These are phyloP conservation scores for Adansonia rubrostipa DNA, from an alignment of 441 rosid genomes.

Conservation along the genomic window DNA sequence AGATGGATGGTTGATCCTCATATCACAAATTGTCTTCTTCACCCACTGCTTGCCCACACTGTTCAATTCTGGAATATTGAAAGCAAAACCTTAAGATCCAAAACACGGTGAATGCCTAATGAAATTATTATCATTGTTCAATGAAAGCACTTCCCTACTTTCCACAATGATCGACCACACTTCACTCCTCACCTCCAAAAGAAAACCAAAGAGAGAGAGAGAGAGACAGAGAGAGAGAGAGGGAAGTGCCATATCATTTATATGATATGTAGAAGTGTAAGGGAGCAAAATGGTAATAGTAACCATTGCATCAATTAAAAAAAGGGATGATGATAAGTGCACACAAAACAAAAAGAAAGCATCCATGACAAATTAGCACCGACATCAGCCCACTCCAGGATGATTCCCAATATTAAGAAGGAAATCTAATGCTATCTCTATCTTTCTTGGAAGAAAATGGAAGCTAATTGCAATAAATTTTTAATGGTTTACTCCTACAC, in stretches of 20 bases:
- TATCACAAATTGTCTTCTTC: conserved; percentile 36
- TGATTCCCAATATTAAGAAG: not conserved
- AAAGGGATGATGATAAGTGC: not conserved
- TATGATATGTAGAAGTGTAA: not conserved
- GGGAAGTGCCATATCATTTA: not conserved
- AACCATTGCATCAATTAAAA: not conserved
- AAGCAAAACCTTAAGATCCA: not conserved
- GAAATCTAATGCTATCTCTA: conserved; percentile 5
- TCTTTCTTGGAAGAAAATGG: not conserved
- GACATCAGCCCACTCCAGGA: not conserved
- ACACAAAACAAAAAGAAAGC: not conserved
- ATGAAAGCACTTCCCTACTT: not conserved
- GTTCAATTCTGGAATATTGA: conserved; percentile 25
- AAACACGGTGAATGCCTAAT: not conserved
- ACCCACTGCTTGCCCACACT: conserved; percentile 59
- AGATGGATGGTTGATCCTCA: too few species aligned
- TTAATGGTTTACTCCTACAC: not conserved
- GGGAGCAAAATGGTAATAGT: not conserved
- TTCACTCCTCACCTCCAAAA: not conserved
- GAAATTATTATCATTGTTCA: not conserved
- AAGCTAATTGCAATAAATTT: not conserved
- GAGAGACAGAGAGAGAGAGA: not conserved
- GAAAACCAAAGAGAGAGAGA: not conserved
- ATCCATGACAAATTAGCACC: not conserved
- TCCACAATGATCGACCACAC: not conserved